Evolutionary conservation across 2,329 filamentous ascomycete genomes (phyloP), one percentile per base, ranked within the genome.

Genomic region (Ophiosphaerella herpotricha): DNA sequence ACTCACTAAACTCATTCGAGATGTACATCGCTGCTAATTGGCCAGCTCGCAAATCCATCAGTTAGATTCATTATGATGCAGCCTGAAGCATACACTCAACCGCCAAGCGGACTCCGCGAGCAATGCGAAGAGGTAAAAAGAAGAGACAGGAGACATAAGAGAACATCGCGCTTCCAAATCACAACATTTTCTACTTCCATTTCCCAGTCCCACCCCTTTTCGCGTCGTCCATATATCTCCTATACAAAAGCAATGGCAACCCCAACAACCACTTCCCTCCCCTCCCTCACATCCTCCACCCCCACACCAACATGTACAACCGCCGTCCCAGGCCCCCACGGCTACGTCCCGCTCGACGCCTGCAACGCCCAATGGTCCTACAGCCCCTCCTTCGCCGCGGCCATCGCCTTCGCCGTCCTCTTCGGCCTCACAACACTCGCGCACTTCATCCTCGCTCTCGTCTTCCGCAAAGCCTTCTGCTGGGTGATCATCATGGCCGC

Each of bases 401-500:
- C 64, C 8, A 40, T 69, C 8, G 54, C 58, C 8, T 60, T 67
- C 41, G 42, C 58, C 14, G 38, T 55, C 6, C 49, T 69, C 36
- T 70, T 70, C 39, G 59, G 58, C 35, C 39, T 67, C 7, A 34
- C 63, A 5, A 64, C 58, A 6, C 14, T 66, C 34, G 50, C 58
- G 0, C 66, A 70, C 36, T 38, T 63, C 9, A 34, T 23, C 29
- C 56, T 60, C 21, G 64, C 64, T 12, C 40, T 68, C 29, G 14
- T 48, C 5, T 61, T 60, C 56, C 61, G 59, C 31, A 64, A 77
- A 48, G 51, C 53, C 13, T 76, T 77, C 52, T 74, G 66, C 34
- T 77, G 73, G 74, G 74, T 78, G 3, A 71, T 81, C 8, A 71
- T 78, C 36, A 75, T 79, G 66, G 78, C 73, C 7, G 58, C 60